These are phyloP conservation scores for Starmerella vaccinii DNA, from an alignment of 805 yeast genomes.

Conservation along the genomic window DNA sequence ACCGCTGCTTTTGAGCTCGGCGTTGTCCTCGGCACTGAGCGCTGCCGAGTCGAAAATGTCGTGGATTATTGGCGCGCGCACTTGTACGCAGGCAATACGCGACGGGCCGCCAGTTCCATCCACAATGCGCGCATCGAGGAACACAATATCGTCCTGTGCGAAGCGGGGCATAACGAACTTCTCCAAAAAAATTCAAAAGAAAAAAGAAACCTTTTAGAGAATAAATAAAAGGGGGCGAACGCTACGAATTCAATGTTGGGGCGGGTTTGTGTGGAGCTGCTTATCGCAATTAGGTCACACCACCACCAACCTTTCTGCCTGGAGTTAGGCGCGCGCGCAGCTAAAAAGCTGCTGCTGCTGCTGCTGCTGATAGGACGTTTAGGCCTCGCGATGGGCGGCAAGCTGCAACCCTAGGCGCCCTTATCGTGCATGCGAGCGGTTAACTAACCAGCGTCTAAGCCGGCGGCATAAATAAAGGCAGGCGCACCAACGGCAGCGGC, in stretches of 20 bases:
- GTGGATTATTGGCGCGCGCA: conserved; percentile 5
- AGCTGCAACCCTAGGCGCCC: neutral
- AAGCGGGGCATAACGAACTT: neutral
- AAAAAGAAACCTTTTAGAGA: too few relatives aligned
- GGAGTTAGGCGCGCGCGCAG: neutral
- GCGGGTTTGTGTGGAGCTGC: too few relatives aligned
- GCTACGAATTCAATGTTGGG: neutral
- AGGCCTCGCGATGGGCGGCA: neutral
- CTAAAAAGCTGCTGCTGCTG: too few relatives aligned
- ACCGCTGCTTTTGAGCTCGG: neutral
- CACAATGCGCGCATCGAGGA: conserved; percentile 8
- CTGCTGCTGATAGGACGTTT: neutral
- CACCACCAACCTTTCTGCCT: too few relatives aligned
- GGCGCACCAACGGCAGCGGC: too few relatives aligned
- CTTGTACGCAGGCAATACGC: conserved; percentile 6
- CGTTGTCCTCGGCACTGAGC: neutral
- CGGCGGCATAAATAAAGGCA: too few relatives aligned
- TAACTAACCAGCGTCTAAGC: neutral
- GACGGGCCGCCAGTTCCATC: conserved; percentile 15
- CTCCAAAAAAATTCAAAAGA: too few relatives aligned
- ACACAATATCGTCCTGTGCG: conserved; percentile 1
- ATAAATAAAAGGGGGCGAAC: too few relatives aligned
- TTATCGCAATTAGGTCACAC: too few relatives aligned
- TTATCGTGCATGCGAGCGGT: neutral
- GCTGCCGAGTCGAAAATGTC: neutral